phyloP scores from a whole-genome alignment of 1,139 yeast species.

The Lodderomyces beijingensis region DNA sequence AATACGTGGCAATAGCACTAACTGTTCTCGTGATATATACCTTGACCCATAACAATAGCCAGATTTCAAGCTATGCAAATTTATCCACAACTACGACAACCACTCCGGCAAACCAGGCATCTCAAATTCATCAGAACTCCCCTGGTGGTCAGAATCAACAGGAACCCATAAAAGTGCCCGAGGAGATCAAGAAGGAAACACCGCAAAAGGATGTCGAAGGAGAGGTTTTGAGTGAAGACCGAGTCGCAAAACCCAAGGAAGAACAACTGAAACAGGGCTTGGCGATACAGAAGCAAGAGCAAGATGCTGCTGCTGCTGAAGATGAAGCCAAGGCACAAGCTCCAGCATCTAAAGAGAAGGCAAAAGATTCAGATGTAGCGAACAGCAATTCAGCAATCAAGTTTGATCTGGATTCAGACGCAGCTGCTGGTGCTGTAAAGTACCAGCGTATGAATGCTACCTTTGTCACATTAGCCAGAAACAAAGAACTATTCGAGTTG shows the following conservation, averaged over 20 bases:
- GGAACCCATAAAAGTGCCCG: slow-evolving; percentile 3
- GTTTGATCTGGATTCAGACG: not conserved
- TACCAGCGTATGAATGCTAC: too few species aligned
- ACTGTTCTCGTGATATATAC: slow-evolving; percentile 8
- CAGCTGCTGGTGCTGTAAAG: slow-evolving; percentile 33
- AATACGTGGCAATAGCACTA: slow-evolving; percentile 9
- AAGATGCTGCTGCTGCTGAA: not conserved
- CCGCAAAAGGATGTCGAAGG: slow-evolving; percentile 1
- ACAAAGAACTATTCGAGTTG: slow-evolving; percentile 61
- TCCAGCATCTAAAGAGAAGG: too few species aligned
- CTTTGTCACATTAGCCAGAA: slow-evolving; percentile 57
- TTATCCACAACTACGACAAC: not conserved
- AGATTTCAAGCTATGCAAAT: not conserved
- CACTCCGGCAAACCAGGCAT: not conserved
- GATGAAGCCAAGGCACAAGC: slow-evolving; percentile 6
- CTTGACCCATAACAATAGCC: slow-evolving; percentile 8
- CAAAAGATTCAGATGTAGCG: slow-evolving; percentile 4
- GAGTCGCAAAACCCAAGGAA: not conserved
- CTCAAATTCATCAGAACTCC: not conserved
- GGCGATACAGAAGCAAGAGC: slow-evolving; percentile 1
- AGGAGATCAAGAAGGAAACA: slow-evolving; percentile 1
- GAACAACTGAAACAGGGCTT: not conserved
- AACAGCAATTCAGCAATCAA: slow-evolving; percentile 4
- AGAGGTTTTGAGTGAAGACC: slow-evolving; percentile 1
- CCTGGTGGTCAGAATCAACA: slow-evolving; percentile 4